Evolutionary conservation across 371 early-diverging fungal species (phyloP), one percentile per base, ranked within the genome.

Genomic region (Batrachochytrium dendrobatidis): DNA sequence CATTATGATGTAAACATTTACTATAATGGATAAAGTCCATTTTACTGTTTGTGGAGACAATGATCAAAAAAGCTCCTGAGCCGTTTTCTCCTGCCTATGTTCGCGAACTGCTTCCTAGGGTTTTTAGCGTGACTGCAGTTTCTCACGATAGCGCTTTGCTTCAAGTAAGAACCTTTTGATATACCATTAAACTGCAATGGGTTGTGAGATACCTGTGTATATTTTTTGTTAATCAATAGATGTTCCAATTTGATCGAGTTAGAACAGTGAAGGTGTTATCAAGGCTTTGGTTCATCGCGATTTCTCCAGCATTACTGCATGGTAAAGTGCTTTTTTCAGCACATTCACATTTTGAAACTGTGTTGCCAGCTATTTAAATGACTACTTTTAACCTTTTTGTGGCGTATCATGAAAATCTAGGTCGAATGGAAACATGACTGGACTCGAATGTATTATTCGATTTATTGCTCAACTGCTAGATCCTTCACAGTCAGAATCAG

Each of bases 21-120:
- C 15, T 39, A 39, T 39, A 20, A 15, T 15, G 15, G 54, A 31
- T 61, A 2, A 64, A 85, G 72, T 85, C 86, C 31, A 89, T 88
- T 10, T 73, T 93, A 43, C 88, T 87, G 58, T 64, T 92, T 10
- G 76, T 91, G 61, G 86, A 88, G 52, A 77, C 77, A 12, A 73
- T 91, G 59, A 71, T 86, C 31, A 79, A 79, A 55, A 75, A 79
- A 5, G 87, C 77, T 0, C 78, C 86, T 3, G 80, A 85, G 4
- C 88, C 92, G 8, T 68, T 93, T 50, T 89, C 93, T 12, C 66
- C 75, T 0, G 81, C 79, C 43, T 92, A 90, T 56, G 80, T 87
- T 0, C 73, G 82, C 6, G 76, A 84, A 52, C 76, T 91, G 59
- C 92, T 92, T 71, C 91, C 89, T n/a, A 68, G 71, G n/a, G 73